Evolutionary conservation across 257 asterid genomes (phyloP).

Genomic region (Solanum tacnaense): DNA sequence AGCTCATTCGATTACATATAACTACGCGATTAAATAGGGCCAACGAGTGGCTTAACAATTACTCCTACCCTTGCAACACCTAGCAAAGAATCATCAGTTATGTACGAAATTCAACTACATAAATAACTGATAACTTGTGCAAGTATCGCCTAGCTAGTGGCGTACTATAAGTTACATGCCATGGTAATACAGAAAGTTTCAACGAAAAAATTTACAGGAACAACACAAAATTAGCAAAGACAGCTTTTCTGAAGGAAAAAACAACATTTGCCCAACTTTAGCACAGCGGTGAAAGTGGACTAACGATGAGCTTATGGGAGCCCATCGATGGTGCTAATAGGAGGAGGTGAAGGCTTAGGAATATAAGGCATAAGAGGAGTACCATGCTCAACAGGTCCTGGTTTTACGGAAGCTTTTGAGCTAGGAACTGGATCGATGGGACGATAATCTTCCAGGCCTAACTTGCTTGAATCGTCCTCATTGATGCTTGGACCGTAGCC

Average conservation of each 20-base stretch:
- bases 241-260: background rate
- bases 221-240: background rate
- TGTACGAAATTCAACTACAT: background rate
- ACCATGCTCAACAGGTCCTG: conserved; percentile 72
- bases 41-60: background rate
- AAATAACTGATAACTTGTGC: background rate
- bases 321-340: background rate
- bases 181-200: background rate
- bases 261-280: background rate
- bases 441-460: conserved; percentile 56
- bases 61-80: background rate
- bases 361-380: conserved; percentile 80
- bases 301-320: background rate
- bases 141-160: background rate
- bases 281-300: background rate
- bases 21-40: background rate
- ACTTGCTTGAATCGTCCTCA: conserved; percentile 3
- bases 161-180: background rate
- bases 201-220: background rate
- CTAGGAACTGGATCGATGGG: conserved; percentile 76
- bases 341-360: conserved; percentile 76
- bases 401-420: conserved; percentile 55
- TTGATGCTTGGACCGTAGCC: background rate
- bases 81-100: background rate
- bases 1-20: background rate